Evolutionary conservation across 2,329 filamentous ascomycete genomes (phyloP).

Genomic region (Neoarthrinium moseri): DNA sequence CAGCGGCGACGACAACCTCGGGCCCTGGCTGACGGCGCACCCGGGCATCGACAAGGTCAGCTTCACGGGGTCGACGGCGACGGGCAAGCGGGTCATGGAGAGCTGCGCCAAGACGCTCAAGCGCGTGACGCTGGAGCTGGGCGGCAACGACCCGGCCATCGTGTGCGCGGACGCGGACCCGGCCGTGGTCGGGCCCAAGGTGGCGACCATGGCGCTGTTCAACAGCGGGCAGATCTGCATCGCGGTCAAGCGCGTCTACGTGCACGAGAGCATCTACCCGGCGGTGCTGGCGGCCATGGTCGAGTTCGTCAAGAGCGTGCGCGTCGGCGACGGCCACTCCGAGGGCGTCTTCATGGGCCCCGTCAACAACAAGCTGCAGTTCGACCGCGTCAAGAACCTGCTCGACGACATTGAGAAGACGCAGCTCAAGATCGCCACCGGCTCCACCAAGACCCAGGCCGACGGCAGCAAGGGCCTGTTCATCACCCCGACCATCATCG

Average conservation of each 20-base stretch:
- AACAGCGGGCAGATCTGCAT: not conserved
- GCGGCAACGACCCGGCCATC: conserved; percentile 54
- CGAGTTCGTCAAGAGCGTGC: conserved; percentile 12
- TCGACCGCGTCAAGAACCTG: no score
- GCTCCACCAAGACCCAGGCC: no score
- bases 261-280: conserved; percentile 12
- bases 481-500: conserved; percentile 18
- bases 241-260: not conserved
- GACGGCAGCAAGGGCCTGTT: no score
- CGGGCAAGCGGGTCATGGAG: conserved; percentile 56
- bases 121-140: conserved; percentile 17
- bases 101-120: conserved; percentile 43
- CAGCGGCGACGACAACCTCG: conserved; percentile 40
- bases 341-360: conserved; percentile 16
- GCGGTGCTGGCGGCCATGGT: conserved; percentile 42
- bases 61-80: conserved; percentile 51
- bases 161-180: conserved; percentile 50
- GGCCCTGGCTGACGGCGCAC: conserved; percentile 25
- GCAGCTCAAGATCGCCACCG: no score
- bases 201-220: no score
- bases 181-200: conserved; percentile 27
- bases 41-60: not conserved
- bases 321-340: conserved; percentile 12
- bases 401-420: no score
- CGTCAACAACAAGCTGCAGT: conserved; percentile 20